Conservation (phyloP, 495 filamentous ascomycete genomes). For the Penicilliopsis zonata region DNA sequence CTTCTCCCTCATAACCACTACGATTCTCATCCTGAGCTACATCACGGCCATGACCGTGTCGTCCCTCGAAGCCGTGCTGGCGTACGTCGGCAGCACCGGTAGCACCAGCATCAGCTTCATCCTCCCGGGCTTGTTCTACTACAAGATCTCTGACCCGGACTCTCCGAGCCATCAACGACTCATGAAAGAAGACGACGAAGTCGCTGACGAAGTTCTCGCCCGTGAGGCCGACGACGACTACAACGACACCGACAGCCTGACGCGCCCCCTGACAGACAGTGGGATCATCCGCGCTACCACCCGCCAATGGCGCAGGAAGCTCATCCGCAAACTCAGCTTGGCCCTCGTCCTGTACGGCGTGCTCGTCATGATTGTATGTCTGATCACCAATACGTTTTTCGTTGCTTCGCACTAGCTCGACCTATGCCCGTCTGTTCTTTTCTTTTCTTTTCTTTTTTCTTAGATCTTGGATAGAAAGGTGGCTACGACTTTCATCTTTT, state of each 20-base stretch:
- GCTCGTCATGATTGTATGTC: constrained; percentile 79
- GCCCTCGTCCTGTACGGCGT: constrained; percentile 72
- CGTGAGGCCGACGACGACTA: constrained; percentile 33
- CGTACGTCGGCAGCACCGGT: constrained; percentile 91
- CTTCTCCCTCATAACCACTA: constrained; percentile 81
- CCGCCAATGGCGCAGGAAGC: constrained; percentile 40
- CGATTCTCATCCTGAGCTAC: constrained; percentile 74
- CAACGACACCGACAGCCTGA: constrained; percentile 24
- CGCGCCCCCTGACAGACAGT: constrained; percentile 25
- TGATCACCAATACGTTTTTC: constrained; percentile 74
- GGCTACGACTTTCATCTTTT: too few species aligned
- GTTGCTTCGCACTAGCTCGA: constrained; percentile 45
- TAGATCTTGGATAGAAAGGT: too few species aligned
- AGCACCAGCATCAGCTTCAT: constrained; percentile 95
- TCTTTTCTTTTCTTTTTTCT: neutral
- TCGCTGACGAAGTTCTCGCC: constrained; percentile 23
- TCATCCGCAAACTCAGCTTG: constrained; percentile 63
- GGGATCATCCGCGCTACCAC: constrained; percentile 37
- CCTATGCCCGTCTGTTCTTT: constrained; percentile 1
- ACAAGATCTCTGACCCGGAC: constrained; percentile 87
- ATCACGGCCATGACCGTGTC: constrained; percentile 81
- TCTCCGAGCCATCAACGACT: constrained; percentile 71
- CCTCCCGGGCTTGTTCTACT: constrained; percentile 90
- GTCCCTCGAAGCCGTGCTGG: constrained; percentile 78
- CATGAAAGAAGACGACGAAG: constrained; percentile 80